These are phyloP conservation scores for Penicillium egyptiacum DNA, from an alignment of 495 filamentous ascomycete genomes.

Conservation along the genomic window DNA sequence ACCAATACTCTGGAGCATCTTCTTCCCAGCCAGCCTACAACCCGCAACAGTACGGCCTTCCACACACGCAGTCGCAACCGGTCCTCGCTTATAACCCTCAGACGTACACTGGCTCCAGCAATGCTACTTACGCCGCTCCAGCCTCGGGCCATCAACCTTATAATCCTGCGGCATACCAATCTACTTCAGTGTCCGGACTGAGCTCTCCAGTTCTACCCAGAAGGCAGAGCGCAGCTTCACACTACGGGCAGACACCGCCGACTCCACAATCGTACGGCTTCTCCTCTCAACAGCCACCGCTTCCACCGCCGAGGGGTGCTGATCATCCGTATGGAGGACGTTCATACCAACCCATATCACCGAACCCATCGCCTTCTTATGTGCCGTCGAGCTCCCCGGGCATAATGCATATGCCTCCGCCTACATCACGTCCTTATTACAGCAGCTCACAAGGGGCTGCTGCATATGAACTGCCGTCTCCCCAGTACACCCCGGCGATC, in stretches of 20 bases:
- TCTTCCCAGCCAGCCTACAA: slow-evolving; percentile 68
- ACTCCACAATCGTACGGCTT: slow-evolving; percentile 38
- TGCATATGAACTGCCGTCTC: slow-evolving; percentile 33
- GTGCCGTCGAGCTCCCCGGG: slow-evolving; percentile 29
- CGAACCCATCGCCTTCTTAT: slow-evolving; percentile 24
- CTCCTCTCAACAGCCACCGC: slow-evolving; percentile 36
- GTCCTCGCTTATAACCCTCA: slow-evolving; percentile 39
- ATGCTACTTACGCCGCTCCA: slow-evolving; percentile 28
- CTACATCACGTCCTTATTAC: slow-evolving; percentile 31
- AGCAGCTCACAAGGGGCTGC: slow-evolving; percentile 26
- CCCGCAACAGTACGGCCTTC: slow-evolving; percentile 73
- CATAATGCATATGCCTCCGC: slow-evolving; percentile 20
- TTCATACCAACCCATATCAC: slow-evolving; percentile 27
- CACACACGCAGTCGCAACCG: slow-evolving; percentile 56
- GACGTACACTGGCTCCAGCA: slow-evolving; percentile 47
- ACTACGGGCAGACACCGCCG: slow-evolving; percentile 35
- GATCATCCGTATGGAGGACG: slow-evolving; percentile 51
- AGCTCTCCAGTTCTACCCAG: slow-evolving; percentile 32
- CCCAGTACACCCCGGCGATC: slow-evolving; percentile 26
- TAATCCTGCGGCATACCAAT: slow-evolving; percentile 68
- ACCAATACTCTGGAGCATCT: slow-evolving; percentile 53
- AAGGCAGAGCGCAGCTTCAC: slow-evolving; percentile 34
- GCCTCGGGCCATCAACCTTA: slow-evolving; percentile 59
- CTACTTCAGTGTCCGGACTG: slow-evolving; percentile 28
- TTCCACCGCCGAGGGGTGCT: slow-evolving; percentile 48